phyloP scores from a whole-genome alignment of 768 basidiomycete genomes.

The Crepidotus variabilis region DNA sequence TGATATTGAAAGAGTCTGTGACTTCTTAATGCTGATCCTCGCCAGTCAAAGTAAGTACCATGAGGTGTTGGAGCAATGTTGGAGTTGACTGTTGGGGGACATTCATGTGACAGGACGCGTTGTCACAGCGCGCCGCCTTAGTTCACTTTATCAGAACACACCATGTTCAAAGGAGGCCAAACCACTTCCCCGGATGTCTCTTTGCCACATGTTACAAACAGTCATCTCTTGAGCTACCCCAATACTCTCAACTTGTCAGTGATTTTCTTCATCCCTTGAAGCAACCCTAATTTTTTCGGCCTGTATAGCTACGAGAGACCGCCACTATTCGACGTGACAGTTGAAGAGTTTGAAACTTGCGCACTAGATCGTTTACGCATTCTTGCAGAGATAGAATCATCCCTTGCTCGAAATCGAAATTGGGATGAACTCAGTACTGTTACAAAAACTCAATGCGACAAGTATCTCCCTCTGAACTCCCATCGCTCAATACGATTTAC shows the following conservation, averaged over 20 bases:
- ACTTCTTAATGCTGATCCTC: no score
- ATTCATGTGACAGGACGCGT: neutral
- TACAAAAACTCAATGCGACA: slow-evolving; percentile 58
- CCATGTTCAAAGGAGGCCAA: slow-evolving; percentile 35
- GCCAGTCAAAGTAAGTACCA: no score
- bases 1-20: no score
- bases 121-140: neutral
- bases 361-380: slow-evolving; percentile 87
- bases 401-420: slow-evolving; percentile 76
- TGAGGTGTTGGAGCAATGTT: no score
- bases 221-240: slow-evolving; percentile 47
- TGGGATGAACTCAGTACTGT: slow-evolving; percentile 72
- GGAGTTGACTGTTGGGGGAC: neutral
- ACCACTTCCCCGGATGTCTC: slow-evolving; percentile 18
- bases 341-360: slow-evolving; percentile 93
- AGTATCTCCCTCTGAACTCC: slow-evolving; percentile 71
- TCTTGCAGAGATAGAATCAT: slow-evolving; percentile 89
- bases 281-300: slow-evolving; percentile 6
- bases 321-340: slow-evolving; percentile 82
- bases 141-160: neutral
- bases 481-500: slow-evolving; percentile 41
- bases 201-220: slow-evolving; percentile 23
- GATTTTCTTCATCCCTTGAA: slow-evolving; percentile 1
- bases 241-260: slow-evolving; percentile 78
- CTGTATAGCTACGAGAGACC: slow-evolving; percentile 77